Evolutionary conservation across 164 flowering plant genomes (phyloP), one percentile per base, ranked within the genome.

Genomic region (Kingdonia uniflora): DNA sequence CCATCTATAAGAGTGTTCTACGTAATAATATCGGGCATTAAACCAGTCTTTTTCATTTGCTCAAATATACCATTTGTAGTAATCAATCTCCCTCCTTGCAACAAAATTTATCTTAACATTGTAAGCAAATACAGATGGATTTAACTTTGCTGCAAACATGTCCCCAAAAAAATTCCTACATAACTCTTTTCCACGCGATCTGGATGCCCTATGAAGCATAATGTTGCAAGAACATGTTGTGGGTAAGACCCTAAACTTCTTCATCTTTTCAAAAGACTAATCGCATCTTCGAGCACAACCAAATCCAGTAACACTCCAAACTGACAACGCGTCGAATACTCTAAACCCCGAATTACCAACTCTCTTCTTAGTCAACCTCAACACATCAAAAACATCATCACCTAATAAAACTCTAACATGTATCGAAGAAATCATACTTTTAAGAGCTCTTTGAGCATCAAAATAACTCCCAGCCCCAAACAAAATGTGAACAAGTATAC

Each of bases 1-100:
- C 86, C 95, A 68, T 88, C 84, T 59, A 88, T 79, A 6, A 88
- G 79, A 16, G 82, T 55, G 67, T 88, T 88, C 49, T 78, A 85
- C 5, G 97, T 81, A 24, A 88, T 81, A 68, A 71, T 71, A 68
- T 88, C 95, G 0, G 95, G 95, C 5, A 29, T 52, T 35, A 77
- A 35, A n/a, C 83, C 81, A 51, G 22, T 61, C 19, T 60, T 59
- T 51, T 76, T 76, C 95, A 88, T 85, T 59, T 77, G 70, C 12
- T 2, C 44, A 66, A 83, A 79, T 60, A 81, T 65, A 44, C 57
- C 69, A 55, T 62, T 63, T 0, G 89, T 91, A 33, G 68, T 52
- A 24, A 67, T 67, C 71, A 88, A 53, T 88, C 81, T 42, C 84
- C 82, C 57, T 66, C 76, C 67, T 85, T 88, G 73, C 92, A 83